A percentile compares a stretch with the other conserved stretches of the same genome.
Conservation (phyloP, 352 stramenopile genomes). For the Phytophthora ramorum region DNA sequence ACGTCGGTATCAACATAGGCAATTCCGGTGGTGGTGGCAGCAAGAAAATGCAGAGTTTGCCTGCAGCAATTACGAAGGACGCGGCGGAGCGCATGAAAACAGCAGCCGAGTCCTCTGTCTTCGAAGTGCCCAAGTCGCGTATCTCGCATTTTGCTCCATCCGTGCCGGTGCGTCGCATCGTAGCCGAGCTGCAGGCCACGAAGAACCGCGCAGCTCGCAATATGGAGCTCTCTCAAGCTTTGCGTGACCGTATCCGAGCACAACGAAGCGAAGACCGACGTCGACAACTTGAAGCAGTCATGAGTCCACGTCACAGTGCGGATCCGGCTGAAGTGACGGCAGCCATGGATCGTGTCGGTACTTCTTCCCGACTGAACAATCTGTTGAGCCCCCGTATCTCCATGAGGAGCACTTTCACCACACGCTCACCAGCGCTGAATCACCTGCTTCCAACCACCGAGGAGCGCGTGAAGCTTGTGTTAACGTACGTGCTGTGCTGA, state of each 20-base stretch:
- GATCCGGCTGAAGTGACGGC: slow-evolving; percentile 28
- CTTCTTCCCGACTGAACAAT: slow-evolving; percentile 15
- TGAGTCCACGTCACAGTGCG: slow-evolving; percentile 42
- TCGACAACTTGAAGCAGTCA: slow-evolving; percentile 50
- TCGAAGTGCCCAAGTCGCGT: slow-evolving; percentile 58
- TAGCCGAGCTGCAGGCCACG: slow-evolving; percentile 69
- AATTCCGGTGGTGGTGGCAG: slow-evolving; percentile 1
- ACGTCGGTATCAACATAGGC: background rate
- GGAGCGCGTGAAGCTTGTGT: slow-evolving; percentile 60
- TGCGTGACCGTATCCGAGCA: slow-evolving; percentile 59
- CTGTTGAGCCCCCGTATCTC: slow-evolving; percentile 55
- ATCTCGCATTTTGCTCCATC: slow-evolving; percentile 71
- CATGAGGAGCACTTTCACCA: slow-evolving; percentile 67
- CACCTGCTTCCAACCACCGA: slow-evolving; percentile 67
- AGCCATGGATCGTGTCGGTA: slow-evolving; percentile 1
- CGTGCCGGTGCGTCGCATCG: slow-evolving; percentile 66
- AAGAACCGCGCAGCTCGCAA: slow-evolving; percentile 66
- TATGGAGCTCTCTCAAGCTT: slow-evolving; percentile 71
- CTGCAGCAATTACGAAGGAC: slow-evolving; percentile 33
- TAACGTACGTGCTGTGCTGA: slow-evolving; percentile 43
- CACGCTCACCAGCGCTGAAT: slow-evolving; percentile 69
- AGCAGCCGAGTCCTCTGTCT: slow-evolving; percentile 13
- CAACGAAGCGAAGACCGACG: slow-evolving; percentile 51
- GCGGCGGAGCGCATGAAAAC: slow-evolving; percentile 15
- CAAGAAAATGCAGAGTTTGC: slow-evolving; percentile 62